Evolutionary conservation across 495 filamentous ascomycete species (phyloP).

Genomic region (Peziza echinospora): DNA sequence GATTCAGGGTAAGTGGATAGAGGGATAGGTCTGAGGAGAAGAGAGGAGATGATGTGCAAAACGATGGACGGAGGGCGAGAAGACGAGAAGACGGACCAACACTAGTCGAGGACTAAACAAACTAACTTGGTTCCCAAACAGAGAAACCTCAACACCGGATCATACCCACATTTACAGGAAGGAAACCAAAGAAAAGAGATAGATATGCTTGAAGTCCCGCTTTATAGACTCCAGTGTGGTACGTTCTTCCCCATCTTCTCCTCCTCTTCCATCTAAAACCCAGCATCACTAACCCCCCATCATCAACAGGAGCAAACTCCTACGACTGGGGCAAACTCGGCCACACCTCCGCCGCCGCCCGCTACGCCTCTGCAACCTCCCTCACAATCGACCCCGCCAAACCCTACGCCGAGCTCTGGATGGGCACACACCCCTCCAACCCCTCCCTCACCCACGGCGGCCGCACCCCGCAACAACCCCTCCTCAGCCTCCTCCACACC

Average conservation of each 20-base stretch:
- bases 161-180: no score
- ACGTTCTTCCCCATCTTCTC: neutral
- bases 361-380: slow-evolving; percentile 53
- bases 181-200: no score
- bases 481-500: slow-evolving; percentile 75
- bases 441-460: slow-evolving; percentile 94
- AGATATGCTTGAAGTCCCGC: neutral
- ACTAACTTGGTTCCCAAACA: no score
- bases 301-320: slow-evolving; percentile 62
- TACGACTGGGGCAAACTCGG: slow-evolving; percentile 98
- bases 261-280: neutral
- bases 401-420: slow-evolving; percentile 94
- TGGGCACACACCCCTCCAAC: slow-evolving; percentile 93
- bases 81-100: no score
- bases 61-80: no score
- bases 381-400: slow-evolving; percentile 61
- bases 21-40: no score
- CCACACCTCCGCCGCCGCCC: slow-evolving; percentile 52
- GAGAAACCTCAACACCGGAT: no score
- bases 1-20: no score
- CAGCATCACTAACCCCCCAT: neutral
- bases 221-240: neutral
- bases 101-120: no score
- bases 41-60: no score
- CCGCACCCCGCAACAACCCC: slow-evolving; percentile 55